These are phyloP conservation scores for Fusarium sp. DNA, from an alignment of 2,329 filamentous ascomycete species.

Conservation along the genomic window DNA sequence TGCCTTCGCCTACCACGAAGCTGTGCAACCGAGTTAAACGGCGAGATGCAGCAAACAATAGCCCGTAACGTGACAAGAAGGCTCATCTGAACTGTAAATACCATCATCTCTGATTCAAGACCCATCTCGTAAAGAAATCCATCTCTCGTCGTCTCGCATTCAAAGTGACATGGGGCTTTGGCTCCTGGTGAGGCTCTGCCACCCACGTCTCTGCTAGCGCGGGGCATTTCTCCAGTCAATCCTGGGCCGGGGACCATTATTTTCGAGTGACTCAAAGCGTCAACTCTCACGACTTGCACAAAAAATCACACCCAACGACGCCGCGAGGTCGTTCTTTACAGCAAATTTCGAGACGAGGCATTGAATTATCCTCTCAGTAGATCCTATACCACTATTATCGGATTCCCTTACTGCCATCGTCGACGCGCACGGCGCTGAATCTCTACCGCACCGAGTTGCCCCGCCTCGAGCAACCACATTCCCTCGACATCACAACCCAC, in stretches of 20 bases:
- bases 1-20: neutral
- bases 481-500: conserved; percentile 15
- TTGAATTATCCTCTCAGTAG: too few species aligned
- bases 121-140: neutral
- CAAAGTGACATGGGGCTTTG: neutral
- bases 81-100: neutral
- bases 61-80: neutral
- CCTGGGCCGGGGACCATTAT: conserved; percentile 40
- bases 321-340: neutral
- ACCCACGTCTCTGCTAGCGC: conserved; percentile 45
- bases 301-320: conserved; percentile 16
- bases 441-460: conserved; percentile 28
- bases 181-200: conserved; percentile 28
- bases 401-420: neutral
- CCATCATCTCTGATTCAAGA: neutral
- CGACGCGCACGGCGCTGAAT: conserved; percentile 17
- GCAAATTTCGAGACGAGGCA: neutral
- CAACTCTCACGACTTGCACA: conserved; percentile 20
- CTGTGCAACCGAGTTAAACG: neutral
- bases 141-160: neutral
- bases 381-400: neutral
- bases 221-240: conserved; percentile 48
- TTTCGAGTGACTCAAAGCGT: conserved; percentile 52
- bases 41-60: neutral
- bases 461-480: conserved; percentile 36